Evolutionary conservation across 768 basidiomycete species (phyloP), one percentile per base, ranked within the genome.

Genomic region (Kwoniella sp.): DNA sequence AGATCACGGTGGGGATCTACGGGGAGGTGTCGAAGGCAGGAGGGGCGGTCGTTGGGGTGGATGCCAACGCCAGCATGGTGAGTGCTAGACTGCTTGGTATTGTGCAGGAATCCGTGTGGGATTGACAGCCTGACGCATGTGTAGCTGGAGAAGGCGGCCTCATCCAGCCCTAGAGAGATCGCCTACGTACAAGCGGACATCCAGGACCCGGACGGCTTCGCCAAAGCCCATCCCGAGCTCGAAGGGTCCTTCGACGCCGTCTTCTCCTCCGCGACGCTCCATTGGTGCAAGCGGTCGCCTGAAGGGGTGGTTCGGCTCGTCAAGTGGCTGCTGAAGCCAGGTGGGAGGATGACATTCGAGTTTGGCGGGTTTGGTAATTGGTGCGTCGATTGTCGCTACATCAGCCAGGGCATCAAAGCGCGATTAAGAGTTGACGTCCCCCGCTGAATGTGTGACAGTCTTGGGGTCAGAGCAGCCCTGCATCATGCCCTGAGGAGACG

Each of bases 241-340:
- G 58, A 55, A 22, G 75, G 75, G 7, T 76, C 77, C 40, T 87
- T 83, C 57, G 85, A 89, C 64, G 83, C 82, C 0, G 84, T 85
- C 2, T 91, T 91, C 76, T 84, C 83, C 46, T 88, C 85, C 56
- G 87, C 89, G 0, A 78, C 80, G 3, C 67, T 91, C 56, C 89
- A 92, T 63, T 91, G 88, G 89, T 90, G 88, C 74, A 89, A 87
- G 70, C 75, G 76, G 4, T 78, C 85, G 60, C 89, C 89, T 0
- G 69, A 63, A 1, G 83, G 81, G 1, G 88, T 89, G 8, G 68
- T 89, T 9, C 72, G 78, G 12, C 79, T 82, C 42, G 79, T 80
- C n/a, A 80, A 80, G 63, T 77, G 75, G 38, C 73, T 85, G 9
- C 75, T 90, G 48, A 87, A 82, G 60, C 79, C 78, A 1, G 85